Conservation (phyloP, 371 early-diverging fungal genomes). For the Lichtheimia corymbifera region DNA sequence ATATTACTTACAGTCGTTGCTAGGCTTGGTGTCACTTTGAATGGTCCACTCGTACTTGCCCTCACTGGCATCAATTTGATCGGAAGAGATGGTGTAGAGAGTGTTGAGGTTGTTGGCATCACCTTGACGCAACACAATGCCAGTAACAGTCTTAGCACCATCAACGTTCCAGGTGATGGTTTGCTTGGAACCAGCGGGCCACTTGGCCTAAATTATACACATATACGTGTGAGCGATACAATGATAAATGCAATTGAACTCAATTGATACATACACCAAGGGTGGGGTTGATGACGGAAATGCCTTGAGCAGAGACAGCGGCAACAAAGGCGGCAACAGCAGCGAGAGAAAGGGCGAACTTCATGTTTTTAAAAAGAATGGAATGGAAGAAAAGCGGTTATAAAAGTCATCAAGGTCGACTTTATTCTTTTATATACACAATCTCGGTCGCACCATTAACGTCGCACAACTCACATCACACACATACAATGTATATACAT, state of each 20-base stretch:
- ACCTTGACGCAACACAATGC: constrained; percentile 31
- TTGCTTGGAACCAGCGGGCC: constrained; percentile 27
- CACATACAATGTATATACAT: too few relatives aligned
- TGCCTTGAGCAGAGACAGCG: constrained; percentile 12
- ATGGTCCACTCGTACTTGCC: constrained; percentile 32
- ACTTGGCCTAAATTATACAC: constrained; percentile 17
- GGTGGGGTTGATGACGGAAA: constrained; percentile 5
- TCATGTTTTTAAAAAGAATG: constrained; percentile 1
- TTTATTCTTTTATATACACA: too few relatives aligned
- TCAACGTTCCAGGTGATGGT: constrained; percentile 29
- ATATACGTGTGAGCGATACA: background rate
- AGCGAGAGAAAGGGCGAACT: constrained; percentile 10
- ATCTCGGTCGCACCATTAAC: too few relatives aligned
- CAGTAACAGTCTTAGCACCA: constrained; percentile 17
- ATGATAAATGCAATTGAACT: background rate
- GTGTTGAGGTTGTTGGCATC: constrained; percentile 24
- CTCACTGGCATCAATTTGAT: constrained; percentile 5
- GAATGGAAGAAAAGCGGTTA: background rate
- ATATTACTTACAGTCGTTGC: constrained; percentile 27
- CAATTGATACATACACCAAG: constrained; percentile 7
- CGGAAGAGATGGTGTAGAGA: constrained; percentile 13
- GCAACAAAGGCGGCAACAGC: constrained; percentile 12
- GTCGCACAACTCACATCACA: too few relatives aligned
- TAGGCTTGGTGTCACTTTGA: constrained; percentile 20
- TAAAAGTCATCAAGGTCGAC: too few relatives aligned